A percentile compares a stretch with the other conserved stretches of the same genome.
Conservation (phyloP, 2,329 filamentous ascomycete genomes). For the Tolypocladium amazonense region DNA sequence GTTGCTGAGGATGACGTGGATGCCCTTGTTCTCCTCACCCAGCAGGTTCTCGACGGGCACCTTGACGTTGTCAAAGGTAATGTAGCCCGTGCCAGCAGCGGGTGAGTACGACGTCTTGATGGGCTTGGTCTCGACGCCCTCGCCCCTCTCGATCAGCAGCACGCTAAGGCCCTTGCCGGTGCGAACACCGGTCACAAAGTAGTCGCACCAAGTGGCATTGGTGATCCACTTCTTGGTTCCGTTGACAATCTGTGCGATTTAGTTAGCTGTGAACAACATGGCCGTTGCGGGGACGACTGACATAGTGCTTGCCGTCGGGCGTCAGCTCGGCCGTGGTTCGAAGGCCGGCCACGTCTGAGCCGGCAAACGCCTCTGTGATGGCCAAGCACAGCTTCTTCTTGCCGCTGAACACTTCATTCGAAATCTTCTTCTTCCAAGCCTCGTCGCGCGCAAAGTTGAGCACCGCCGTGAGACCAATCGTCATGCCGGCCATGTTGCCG, state of each 20-base stretch:
- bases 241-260: constrained; percentile 39
- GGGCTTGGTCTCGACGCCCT: constrained; percentile 63
- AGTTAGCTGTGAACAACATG: not conserved
- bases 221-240: constrained; percentile 83
- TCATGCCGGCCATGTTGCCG: constrained; percentile 80
- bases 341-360: constrained; percentile 66
- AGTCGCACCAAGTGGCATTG: constrained; percentile 70
- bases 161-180: constrained; percentile 74
- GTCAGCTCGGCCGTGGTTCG: constrained; percentile 71
- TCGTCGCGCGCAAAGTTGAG: constrained; percentile 67
- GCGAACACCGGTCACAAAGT: constrained; percentile 72
- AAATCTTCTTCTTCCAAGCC: constrained; percentile 53
- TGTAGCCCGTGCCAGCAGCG: constrained; percentile 65
- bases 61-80: constrained; percentile 80
- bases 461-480: constrained; percentile 69
- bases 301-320: constrained; percentile 61
- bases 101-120: constrained; percentile 79
- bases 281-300: constrained; percentile 24
- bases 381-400: constrained; percentile 84
- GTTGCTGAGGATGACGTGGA: constrained; percentile 73
- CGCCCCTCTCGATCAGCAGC: constrained; percentile 61
- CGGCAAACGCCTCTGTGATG: constrained; percentile 82
- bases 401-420: constrained; percentile 63
- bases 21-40: constrained; percentile 76
- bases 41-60: constrained; percentile 70